Evolutionary conservation across 495 filamentous ascomycete genomes (phyloP).

Genomic region (Penicillium nucicola): DNA sequence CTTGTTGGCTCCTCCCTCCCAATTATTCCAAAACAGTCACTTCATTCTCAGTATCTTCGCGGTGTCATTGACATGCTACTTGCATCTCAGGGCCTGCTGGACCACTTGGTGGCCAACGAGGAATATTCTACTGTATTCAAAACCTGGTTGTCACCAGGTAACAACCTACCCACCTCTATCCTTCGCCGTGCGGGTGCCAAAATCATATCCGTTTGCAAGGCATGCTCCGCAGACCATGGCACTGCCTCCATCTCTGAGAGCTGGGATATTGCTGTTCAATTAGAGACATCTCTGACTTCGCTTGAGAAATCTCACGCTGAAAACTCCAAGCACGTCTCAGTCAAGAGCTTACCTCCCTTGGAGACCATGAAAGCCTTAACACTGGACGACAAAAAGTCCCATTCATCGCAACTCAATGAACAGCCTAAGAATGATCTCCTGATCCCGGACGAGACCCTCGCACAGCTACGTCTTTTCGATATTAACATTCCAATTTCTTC

Average conservation of each 20-base stretch:
- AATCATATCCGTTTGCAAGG: not conserved
- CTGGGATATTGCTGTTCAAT: not conserved
- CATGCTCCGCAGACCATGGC: slow-evolving; percentile 8
- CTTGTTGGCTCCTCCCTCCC: slow-evolving; percentile 10
- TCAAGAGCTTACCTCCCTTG: slow-evolving; percentile 1
- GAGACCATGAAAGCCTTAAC: slow-evolving; percentile 5
- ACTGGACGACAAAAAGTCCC: slow-evolving; percentile 11
- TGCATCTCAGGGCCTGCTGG: not conserved
- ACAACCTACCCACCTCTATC: slow-evolving; percentile 1
- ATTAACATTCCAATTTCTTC: not conserved
- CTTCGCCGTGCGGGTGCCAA: not conserved
- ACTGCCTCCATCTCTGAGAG: not conserved
- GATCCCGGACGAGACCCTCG: not conserved
- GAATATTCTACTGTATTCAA: slow-evolving; percentile 1
- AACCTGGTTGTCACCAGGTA: slow-evolving; percentile 3
- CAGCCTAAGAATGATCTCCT: not conserved
- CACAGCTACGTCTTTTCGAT: not conserved
- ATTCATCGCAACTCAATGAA: not conserved
- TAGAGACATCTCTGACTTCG: not conserved
- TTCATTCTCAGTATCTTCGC: not conserved
- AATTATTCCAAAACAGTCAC: not conserved
- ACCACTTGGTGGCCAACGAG: slow-evolving; percentile 6
- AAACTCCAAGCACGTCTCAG: not conserved
- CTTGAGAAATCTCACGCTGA: not conserved
- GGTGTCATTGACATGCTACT: not conserved